Evolutionary conservation across 2,329 filamentous ascomycete species (phyloP).

Genomic region (Exserohilum rostratum): DNA sequence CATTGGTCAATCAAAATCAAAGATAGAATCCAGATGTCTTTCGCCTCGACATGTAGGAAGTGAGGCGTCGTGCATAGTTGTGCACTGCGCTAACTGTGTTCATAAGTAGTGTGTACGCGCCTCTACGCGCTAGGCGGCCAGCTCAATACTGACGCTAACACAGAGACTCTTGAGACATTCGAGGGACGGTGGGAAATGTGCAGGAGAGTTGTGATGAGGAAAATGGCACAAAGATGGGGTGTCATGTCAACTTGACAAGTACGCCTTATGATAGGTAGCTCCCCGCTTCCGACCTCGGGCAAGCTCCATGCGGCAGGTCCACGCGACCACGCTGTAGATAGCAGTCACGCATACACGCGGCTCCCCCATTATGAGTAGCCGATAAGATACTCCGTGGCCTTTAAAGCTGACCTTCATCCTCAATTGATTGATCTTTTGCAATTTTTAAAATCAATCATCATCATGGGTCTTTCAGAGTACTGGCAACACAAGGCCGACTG

Average conservation of each 20-base stretch:
- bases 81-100: neutral
- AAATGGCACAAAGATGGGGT: neutral
- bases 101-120: neutral
- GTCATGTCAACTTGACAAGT: neutral
- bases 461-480: conserved; percentile 68
- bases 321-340: conserved; percentile 14
- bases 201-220: neutral
- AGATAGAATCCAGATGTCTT: neutral
- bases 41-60: neutral
- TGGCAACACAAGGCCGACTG: conserved; percentile 74
- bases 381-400: conserved; percentile 13
- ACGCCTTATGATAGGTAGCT: conserved; percentile 1
- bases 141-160: neutral
- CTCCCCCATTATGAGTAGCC: conserved; percentile 20
- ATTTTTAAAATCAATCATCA: conserved; percentile 30
- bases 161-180: neutral
- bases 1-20: conserved; percentile 8
- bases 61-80: neutral
- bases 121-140: neutral
- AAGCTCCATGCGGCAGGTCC: conserved; percentile 11
- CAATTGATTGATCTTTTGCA: neutral
- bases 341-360: conserved; percentile 13
- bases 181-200: neutral
- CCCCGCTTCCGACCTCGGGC: conserved; percentile 15
- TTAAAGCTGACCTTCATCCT: neutral